Evolutionary conservation across 495 filamentous ascomycete genomes (phyloP).

Genomic region (Penicillium nucicola): DNA sequence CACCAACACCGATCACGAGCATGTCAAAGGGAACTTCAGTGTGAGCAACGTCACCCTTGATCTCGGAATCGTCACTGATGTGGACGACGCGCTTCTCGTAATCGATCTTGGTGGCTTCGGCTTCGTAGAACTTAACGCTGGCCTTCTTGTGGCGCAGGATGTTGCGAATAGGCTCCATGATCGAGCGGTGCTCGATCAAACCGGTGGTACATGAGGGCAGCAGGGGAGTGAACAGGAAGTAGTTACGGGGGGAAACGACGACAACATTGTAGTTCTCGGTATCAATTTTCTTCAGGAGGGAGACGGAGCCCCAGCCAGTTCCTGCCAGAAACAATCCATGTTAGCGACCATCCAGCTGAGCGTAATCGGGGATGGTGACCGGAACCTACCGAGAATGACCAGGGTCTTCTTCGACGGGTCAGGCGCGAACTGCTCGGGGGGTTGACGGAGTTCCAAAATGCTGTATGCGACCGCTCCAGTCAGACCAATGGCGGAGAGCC

Average conservation of each 20-base stretch:
- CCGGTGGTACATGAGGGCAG: conserved; percentile 96
- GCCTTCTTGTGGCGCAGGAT: conserved; percentile 91
- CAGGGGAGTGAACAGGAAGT: conserved; percentile 98
- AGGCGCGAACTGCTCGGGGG: conserved; percentile 72
- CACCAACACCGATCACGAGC: conserved; percentile 94
- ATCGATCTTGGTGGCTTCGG: conserved; percentile 95
- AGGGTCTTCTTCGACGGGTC: conserved; percentile 95
- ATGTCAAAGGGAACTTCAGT: conserved; percentile 97
- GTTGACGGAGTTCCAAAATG: conserved; percentile 78
- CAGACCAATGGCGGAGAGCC: conserved; percentile 64
- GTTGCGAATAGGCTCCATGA: conserved; percentile 97
- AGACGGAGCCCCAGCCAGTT: conserved; percentile 95
- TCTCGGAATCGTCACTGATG: conserved; percentile 88
- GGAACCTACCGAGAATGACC: conserved; percentile 80
- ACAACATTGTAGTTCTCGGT: conserved; percentile 98
- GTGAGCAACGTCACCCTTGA: conserved; percentile 77
- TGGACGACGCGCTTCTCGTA: conserved; percentile 81
- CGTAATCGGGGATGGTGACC: conserved; percentile 1
- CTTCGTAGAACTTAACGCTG: conserved; percentile 94
- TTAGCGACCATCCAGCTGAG: conserved; percentile 9
- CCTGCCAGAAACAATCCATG: conserved; percentile 46
- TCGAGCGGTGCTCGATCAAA: conserved; percentile 95
- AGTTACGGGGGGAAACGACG: conserved; percentile 93
- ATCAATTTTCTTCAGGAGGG: conserved; percentile 96
- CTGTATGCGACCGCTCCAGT: conserved; percentile 70